Evolutionary conservation across 1,139 yeast genomes (phyloP), one percentile per base, ranked within the genome.

Genomic region (Suhomyces panamericanus): DNA sequence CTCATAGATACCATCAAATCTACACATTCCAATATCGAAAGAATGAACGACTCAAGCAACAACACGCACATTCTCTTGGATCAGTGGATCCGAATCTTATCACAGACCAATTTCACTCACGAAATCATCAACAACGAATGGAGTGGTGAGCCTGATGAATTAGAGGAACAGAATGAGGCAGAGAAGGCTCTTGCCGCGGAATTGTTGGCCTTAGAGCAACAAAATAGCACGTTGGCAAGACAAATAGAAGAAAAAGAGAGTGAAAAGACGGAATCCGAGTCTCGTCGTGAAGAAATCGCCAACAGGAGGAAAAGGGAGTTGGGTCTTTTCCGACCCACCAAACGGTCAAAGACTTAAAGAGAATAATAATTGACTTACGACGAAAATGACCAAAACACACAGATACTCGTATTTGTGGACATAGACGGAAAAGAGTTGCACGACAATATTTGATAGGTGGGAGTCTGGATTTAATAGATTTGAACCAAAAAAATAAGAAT

Each of bases 41-140:
- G 54, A n/a, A 56, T 67, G 40, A 65, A 69, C 46, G 59, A 56
- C 13, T 61, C 76, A 10, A 64, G 70, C 12, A 63, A 61, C 35
- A 63, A 64, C 47, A 64, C 78, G 1, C 67, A 70, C 44, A 64
- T 62, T 17, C 58, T 76, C 28, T 60, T 76, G 39, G 71, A 68
- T 38, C 71, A 73, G 49, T 76, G 80, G 80, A 66, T 70, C 31
- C 62, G 69, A 39, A 75, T 76, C 36, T 58, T 76, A 27, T 70
- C 77, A 26, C 80, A 75, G 51, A 69, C 79, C 11, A 69, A 66
- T 44, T 73, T 71, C 53, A 74, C 78, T 6, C 64, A 62, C 31
- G 70, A 71, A 43, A 62, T 64, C 38, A 59, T 66, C 30, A 63
- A 59, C 49, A 67, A 67, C 46, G 57, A 57, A 28, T 72, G 78